A percentile compares a stretch with the other conserved stretches of the same genome.
Conservation (phyloP, 371 early-diverging fungal genomes). For the Mortierella sp. region DNA sequence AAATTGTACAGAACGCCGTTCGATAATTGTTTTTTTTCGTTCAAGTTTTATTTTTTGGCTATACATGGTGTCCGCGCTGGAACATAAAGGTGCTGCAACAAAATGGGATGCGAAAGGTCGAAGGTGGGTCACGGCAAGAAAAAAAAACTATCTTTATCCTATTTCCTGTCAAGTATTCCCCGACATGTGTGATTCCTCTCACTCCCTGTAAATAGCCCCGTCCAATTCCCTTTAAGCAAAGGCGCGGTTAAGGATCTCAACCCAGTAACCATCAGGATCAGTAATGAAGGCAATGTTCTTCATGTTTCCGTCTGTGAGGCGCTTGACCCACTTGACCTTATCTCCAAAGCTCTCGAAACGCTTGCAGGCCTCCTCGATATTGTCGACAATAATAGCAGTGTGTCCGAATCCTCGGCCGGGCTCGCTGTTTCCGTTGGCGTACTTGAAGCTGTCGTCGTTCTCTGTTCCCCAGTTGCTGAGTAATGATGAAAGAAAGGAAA, state of each 20-base stretch:
- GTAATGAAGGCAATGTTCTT: constrained; percentile 88
- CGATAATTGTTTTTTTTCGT: too few species aligned
- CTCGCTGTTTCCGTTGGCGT: constrained; percentile 85
- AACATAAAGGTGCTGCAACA: neutral
- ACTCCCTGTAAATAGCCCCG: neutral
- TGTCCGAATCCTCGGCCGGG: constrained; percentile 84
- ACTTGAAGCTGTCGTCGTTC: constrained; percentile 73
- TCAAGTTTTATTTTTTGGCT: too few species aligned
- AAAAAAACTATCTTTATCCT: too few species aligned
- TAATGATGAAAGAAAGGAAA: neutral
- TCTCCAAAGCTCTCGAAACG: constrained; percentile 76
- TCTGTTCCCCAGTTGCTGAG: constrained; percentile 88
- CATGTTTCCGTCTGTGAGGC: constrained; percentile 84
- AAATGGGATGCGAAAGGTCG: neutral
- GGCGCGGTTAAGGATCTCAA: constrained; percentile 65
- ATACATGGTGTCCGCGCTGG: constrained; percentile 8
- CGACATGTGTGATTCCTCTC: too few species aligned
- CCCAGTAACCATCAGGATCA: constrained; percentile 93
- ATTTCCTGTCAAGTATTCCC: too few species aligned
- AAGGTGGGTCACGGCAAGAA: too few species aligned
- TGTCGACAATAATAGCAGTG: constrained; percentile 85
- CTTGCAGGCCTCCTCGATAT: constrained; percentile 84
- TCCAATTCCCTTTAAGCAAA: neutral
- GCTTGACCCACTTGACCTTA: constrained; percentile 85
- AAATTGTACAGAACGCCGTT: too few species aligned